phyloP scores from a whole-genome alignment of 805 yeast species.

The Metschnikowia matae region DNA sequence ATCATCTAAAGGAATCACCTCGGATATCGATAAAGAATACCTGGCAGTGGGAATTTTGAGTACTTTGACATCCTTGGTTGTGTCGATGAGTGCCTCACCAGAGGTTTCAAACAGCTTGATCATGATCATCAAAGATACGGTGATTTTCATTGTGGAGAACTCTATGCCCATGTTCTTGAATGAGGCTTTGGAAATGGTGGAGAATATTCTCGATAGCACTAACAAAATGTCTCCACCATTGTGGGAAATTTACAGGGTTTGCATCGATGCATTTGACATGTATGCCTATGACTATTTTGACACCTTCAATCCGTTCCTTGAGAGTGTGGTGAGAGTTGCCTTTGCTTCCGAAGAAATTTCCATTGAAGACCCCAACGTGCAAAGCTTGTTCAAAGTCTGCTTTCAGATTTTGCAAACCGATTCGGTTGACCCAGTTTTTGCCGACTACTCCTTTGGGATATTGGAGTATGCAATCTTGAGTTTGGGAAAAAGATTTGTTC shows the following conservation, averaged over 20 bases:
- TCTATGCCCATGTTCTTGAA: constrained; percentile 38
- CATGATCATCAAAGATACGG: constrained; percentile 29
- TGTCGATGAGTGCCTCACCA: constrained; percentile 40
- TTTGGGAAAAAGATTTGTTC: constrained; percentile 27
- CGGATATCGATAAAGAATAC: constrained; percentile 36
- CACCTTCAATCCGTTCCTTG: constrained; percentile 53
- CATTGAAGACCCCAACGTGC: constrained; percentile 38
- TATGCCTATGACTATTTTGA: constrained; percentile 60
- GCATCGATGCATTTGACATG: constrained; percentile 52
- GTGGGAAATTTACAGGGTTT: constrained; percentile 50
- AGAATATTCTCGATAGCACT: constrained; percentile 53
- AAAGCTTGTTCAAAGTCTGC: constrained; percentile 33
- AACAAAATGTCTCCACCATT: constrained; percentile 45
- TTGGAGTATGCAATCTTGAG: constrained; percentile 33
- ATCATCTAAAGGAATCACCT: constrained; percentile 14
- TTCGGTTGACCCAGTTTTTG: constrained; percentile 38
- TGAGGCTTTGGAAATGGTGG: constrained; percentile 44
- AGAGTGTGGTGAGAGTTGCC: constrained; percentile 49
- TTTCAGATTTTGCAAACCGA: constrained; percentile 33
- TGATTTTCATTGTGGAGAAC: constrained; percentile 33
- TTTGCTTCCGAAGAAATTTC: constrained; percentile 35
- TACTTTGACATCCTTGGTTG: constrained; percentile 40
- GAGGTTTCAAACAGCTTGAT: constrained; percentile 35
- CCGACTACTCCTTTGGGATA: constrained; percentile 36
- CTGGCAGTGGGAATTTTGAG: constrained; percentile 42